Evolutionary conservation across 2,329 filamentous ascomycete genomes (phyloP).

Genomic region (Phaeosphaeria sp.): DNA sequence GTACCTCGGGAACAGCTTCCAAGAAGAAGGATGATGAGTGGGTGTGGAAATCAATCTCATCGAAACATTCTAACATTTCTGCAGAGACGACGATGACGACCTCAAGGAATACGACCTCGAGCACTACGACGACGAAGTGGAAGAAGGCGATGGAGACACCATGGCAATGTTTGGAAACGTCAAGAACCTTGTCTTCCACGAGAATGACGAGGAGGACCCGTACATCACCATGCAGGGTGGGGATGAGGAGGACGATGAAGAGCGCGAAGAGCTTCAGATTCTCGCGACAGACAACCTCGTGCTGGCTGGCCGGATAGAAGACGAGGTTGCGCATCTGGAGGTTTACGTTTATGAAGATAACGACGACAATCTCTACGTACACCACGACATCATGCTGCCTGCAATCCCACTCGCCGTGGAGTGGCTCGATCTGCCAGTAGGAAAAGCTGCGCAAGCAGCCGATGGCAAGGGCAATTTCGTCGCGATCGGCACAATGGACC

Average conservation of each 20-base stretch:
- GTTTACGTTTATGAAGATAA: slow-evolving; percentile 97
- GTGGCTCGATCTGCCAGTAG: slow-evolving; percentile 93
- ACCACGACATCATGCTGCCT: slow-evolving; percentile 99
- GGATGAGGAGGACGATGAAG: slow-evolving; percentile 78
- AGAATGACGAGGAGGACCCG: slow-evolving; percentile 91
- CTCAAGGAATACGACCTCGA: slow-evolving; percentile 96
- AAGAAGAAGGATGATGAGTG: slow-evolving; percentile 35
- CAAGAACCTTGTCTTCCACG: slow-evolving; percentile 91
- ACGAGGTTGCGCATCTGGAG: slow-evolving; percentile 95
- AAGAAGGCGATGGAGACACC: slow-evolving; percentile 72
- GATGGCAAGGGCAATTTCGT: slow-evolving; percentile 86
- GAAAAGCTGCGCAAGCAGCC: slow-evolving; percentile 61
- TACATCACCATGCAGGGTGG: slow-evolving; percentile 87
- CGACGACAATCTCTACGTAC: slow-evolving; percentile 95
- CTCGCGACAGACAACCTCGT: slow-evolving; percentile 91
- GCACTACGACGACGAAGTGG: slow-evolving; percentile 87
- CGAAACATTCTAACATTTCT: slow-evolving; percentile 13
- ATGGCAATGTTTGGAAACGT: slow-evolving; percentile 96
- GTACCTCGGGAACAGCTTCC: slow-evolving; percentile 16
- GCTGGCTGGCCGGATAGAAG: slow-evolving; percentile 91
- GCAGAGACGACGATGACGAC: slow-evolving; percentile 72
- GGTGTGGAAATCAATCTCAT: neutral
- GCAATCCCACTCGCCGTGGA: slow-evolving; percentile 95
- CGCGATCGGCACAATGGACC: slow-evolving; percentile 95
- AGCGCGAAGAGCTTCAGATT: slow-evolving; percentile 92